phyloP scores from a whole-genome alignment of 768 basidiomycete species.

The Naganishia randhawae region DNA sequence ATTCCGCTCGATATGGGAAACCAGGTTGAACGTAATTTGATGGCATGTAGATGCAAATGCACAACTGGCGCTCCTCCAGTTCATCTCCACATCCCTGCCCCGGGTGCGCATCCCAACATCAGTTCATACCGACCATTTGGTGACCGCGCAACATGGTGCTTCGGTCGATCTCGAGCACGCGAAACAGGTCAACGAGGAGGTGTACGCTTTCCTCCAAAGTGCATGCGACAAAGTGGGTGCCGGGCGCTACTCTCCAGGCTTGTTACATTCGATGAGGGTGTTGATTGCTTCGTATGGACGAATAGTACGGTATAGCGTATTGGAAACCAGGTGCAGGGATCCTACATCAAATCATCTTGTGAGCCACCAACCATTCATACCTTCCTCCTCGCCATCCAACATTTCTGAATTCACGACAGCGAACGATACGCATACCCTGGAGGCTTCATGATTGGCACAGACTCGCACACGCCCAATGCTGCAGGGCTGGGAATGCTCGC shows the following conservation, averaged over 20 bases:
- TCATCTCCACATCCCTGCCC: slow-evolving; percentile 89
- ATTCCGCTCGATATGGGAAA: neutral
- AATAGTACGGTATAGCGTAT: slow-evolving; percentile 45
- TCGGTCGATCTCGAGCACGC: slow-evolving; percentile 71
- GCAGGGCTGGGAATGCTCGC: slow-evolving; percentile 32
- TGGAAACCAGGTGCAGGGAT: slow-evolving; percentile 34
- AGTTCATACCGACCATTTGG: slow-evolving; percentile 97
- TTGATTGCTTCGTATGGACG: neutral
- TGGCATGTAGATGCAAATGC: slow-evolving; percentile 51
- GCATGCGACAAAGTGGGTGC: slow-evolving; percentile 52
- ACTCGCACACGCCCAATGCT: slow-evolving; percentile 32
- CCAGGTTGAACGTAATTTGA: neutral
- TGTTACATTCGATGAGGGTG: neutral
- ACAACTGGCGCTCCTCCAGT: slow-evolving; percentile 71
- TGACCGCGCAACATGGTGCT: slow-evolving; percentile 84
- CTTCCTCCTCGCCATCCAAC: neutral
- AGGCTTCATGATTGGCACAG: slow-evolving; percentile 31
- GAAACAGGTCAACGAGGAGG: slow-evolving; percentile 83
- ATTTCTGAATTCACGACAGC: neutral
- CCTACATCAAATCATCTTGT: slow-evolving; percentile 32
- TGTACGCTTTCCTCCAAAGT: slow-evolving; percentile 93
- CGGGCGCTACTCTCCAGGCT: neutral
- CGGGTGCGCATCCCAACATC: slow-evolving; percentile 66
- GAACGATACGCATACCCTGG: slow-evolving; percentile 32
- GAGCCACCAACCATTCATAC: neutral